Percentiles rank a stretch among this genome's conserved stretches.
Evolutionary conservation across 1,284 basidiomycete genomes (phyloP).

Genomic region (Tilletia setariae): DNA sequence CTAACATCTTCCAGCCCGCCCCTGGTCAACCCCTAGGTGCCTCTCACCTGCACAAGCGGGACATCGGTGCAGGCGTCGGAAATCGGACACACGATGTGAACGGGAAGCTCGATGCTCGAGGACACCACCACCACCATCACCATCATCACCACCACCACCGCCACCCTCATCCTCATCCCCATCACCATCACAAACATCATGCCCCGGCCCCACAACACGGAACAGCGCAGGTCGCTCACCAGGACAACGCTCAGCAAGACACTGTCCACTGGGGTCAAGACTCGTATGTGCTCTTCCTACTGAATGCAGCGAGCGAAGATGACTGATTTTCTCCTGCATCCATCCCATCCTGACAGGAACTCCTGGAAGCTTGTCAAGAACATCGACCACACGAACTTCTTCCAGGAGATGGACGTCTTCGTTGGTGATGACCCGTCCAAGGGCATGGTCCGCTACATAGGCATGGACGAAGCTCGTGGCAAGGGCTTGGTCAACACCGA

Average conservation of each 20-base stretch:
- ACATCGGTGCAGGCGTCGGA: background rate
- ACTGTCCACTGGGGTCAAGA: conserved; percentile 7
- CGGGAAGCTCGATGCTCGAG: background rate
- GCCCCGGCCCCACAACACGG: background rate
- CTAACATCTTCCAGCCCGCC: no score
- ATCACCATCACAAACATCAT: background rate
- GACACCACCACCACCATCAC: conserved; percentile 3
- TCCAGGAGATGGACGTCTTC: conserved; percentile 5
- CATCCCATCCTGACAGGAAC: background rate
- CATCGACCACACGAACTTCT: conserved; percentile 15
- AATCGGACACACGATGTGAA: background rate
- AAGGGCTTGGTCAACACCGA: conserved; percentile 12
- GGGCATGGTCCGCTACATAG: background rate
- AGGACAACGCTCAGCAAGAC: background rate
- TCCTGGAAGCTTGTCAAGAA: conserved; percentile 7
- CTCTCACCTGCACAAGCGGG: background rate
- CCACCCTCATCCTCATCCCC: background rate
- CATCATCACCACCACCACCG: background rate
- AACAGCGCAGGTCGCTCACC: background rate
- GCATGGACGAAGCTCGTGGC: background rate
- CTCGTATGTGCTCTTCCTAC: background rate
- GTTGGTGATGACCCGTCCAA: background rate
- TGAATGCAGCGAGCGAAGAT: background rate
- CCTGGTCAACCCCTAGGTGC: background rate
- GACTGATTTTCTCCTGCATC: background rate